phyloP scores from a whole-genome alignment of 192 early-diverging fungal genomes.

The Backusella tuberculispora region DNA sequence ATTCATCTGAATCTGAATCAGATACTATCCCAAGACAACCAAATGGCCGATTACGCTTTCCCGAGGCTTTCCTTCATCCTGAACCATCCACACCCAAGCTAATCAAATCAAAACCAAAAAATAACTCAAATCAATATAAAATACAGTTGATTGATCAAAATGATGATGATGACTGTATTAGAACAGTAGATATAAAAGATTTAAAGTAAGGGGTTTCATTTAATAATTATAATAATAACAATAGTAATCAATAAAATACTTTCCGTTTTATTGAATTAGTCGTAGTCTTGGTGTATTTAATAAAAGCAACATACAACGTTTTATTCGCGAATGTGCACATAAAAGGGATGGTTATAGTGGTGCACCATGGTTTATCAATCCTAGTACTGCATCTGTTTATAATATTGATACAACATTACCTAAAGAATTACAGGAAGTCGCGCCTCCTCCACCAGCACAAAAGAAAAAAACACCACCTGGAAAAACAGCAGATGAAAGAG shows the following conservation, averaged over 20 bases:
- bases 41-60: conserved; percentile 24
- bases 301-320: conserved; percentile 66
- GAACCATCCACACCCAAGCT: neutral
- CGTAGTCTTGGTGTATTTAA: conserved; percentile 63
- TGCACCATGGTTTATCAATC: conserved; percentile 73
- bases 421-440: conserved; percentile 30
- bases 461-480: neutral
- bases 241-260: neutral
- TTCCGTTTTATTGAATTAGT: neutral
- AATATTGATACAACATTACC: conserved; percentile 49
- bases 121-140: neutral
- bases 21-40: conserved; percentile 23
- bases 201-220: conserved; percentile 3
- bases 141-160: neutral
- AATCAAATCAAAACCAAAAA: neutral
- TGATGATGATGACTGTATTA: neutral
- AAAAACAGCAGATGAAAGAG: conserved; percentile 27
- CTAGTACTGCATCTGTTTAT: conserved; percentile 19
- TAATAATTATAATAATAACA: neutral
- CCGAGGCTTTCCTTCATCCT: conserved; percentile 25
- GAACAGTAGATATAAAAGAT: neutral
- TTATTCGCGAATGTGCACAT: conserved; percentile 66
- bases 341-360: conserved; percentile 55
- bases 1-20: conserved; percentile 7
- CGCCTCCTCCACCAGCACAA: neutral